These are phyloP conservation scores for Tulasnella sp. DNA, from an alignment of 768 basidiomycete genomes.

Conservation along the genomic window DNA sequence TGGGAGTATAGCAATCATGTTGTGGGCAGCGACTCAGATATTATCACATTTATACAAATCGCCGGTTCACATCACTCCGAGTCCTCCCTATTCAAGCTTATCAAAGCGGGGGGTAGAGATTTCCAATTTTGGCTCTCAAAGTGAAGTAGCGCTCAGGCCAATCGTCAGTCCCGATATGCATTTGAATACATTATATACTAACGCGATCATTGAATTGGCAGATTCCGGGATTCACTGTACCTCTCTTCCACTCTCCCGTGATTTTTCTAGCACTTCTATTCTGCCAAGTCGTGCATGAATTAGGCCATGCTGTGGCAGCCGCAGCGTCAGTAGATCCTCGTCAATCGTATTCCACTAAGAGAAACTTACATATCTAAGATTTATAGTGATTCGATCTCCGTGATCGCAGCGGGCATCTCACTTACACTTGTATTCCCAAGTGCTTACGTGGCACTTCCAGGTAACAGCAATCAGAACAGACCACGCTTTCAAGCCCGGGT, in stretches of 20 bases:
- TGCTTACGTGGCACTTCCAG: conserved; percentile 59
- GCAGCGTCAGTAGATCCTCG: conserved; percentile 45
- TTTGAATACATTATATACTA: not conserved
- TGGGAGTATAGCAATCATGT: conserved; percentile 28
- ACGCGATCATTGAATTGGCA: conserved; percentile 26
- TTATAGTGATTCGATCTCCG: conserved; percentile 51
- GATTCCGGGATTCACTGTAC: conserved; percentile 79
- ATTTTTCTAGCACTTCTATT: conserved; percentile 51
- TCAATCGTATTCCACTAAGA: not conserved
- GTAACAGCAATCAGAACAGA: not conserved
- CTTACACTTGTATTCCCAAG: conserved; percentile 57
- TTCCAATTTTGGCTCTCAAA: not conserved
- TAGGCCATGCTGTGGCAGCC: conserved; percentile 67
- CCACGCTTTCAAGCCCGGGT: conserved; percentile 34
- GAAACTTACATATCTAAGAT: not conserved
- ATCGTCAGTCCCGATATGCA: conserved; percentile 14
- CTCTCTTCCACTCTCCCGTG: conserved; percentile 56
- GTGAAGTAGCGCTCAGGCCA: conserved; percentile 3
- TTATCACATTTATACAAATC: not conserved
- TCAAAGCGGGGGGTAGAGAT: not conserved
- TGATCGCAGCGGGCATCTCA: conserved; percentile 50
- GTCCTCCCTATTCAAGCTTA: not conserved
- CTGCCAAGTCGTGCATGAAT: conserved; percentile 67
- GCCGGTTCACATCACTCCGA: not conserved
- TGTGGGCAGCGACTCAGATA: conserved; percentile 6